Percentiles rank a stretch among this genome's conserved stretches.
Evolutionary conservation across 83 land plant species (phyloP).

Genomic region (Picea engelmannii): DNA sequence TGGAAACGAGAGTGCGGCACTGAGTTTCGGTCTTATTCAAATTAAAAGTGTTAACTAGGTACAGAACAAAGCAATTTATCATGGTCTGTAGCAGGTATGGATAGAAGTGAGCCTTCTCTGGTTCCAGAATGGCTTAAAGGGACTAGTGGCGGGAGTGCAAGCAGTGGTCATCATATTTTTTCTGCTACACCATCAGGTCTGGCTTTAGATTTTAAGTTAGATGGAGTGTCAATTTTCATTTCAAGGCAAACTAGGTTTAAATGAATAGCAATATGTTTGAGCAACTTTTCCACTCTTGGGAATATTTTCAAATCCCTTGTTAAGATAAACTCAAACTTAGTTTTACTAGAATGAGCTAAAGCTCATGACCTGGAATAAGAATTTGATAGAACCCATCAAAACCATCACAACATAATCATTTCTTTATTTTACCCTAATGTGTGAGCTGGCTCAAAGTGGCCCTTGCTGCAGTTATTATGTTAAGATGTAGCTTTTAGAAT

Average conservation of each 20-base stretch:
- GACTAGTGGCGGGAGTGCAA: slow-evolving; percentile 8
- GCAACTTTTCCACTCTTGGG: too few relatives aligned
- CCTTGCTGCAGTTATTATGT: too few relatives aligned
- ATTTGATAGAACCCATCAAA: neutral
- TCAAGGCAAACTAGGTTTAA: neutral
- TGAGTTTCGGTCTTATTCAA: too few relatives aligned
- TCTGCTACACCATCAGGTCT: slow-evolving; percentile 21
- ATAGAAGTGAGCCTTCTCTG: slow-evolving; percentile 23
- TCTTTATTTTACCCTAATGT: neutral
- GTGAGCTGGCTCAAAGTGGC: neutral
- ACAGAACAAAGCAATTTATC: neutral
- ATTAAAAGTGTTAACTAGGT: too few relatives aligned
- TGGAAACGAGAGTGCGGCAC: too few relatives aligned
- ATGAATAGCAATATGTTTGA: neutral
- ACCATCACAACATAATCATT: neutral
- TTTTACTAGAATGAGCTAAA: neutral
- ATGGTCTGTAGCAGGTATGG: slow-evolving; percentile 21
- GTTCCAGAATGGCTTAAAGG: slow-evolving; percentile 30
- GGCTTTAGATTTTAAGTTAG: neutral
- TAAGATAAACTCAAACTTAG: too few relatives aligned
- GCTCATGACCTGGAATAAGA: neutral
- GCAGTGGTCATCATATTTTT: slow-evolving; percentile 5
- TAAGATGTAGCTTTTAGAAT: too few relatives aligned
- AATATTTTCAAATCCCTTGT: neutral
- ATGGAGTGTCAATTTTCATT: neutral